Base-by-base conservation (phyloP, 176 grass and related monocot genomes). In the Bothriochloa decipiens region DNA sequence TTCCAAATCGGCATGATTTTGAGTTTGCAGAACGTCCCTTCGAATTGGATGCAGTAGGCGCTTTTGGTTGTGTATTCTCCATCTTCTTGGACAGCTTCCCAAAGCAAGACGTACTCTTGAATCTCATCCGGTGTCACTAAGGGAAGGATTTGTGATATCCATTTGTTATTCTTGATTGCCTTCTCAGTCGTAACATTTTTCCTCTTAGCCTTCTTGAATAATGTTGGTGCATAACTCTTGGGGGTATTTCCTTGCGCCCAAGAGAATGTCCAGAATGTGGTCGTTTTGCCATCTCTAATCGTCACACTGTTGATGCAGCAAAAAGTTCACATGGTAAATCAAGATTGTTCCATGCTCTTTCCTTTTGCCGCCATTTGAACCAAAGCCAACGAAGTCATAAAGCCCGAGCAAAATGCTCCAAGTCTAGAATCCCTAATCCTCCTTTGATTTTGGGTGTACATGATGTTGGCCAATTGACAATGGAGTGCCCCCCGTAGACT, bases 221-320 rank as follows among this genome's bases (percentile, higher is more conserved):
- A 1, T 0, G 20, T 10, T 9, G 55, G 55, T 0, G 20, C 55
- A 0, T n/a, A 9, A 0, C 0, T 3, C 8, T n/a, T 58, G 0
- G 2, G 7, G 1, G 55, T 58, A 1, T 0, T 1, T 1, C 55
- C 2, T 10, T 6, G 1, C 8, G 10, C 8, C 55, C 8, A 57
- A 3, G 18, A 20, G 0, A 20, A 58, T 0, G 49, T 18, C 49
- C 16, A 58, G 8, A 58, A 58, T 0, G 0, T n/a, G 7, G 53
- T 0, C 7, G 1, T 8, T 3, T 58, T 10, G 1, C 55, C 53
- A n/a, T 58, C 3, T 0, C 53, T 20, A 0, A 58, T n/a, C 0
- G 1, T 11, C 2, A 61, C 0, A 61, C 9, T 0, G 57, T 61
- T 0, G 57, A 61, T 11, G 57, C 22, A 0, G 7, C n/a, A 0